These are phyloP conservation scores for Ophiostoma pallidulum DNA, from an alignment of 2,329 filamentous ascomycete genomes.

Conservation along the genomic window DNA sequence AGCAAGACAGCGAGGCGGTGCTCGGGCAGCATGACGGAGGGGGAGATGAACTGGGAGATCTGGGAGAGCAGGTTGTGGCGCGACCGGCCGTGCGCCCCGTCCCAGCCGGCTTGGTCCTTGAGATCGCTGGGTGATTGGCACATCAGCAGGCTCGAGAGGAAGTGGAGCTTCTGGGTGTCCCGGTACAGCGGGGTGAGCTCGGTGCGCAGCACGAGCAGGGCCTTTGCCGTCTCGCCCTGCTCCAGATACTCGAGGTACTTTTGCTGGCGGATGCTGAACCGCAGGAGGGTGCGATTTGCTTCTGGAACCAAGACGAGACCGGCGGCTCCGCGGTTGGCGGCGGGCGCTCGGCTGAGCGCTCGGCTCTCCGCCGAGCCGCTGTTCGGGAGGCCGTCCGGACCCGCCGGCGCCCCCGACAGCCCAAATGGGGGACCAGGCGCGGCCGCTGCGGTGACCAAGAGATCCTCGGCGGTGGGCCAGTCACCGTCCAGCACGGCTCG, in stretches of 20 bases:
- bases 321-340: conserved; percentile 25
- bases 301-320: conserved; percentile 67
- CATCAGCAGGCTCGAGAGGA: conserved; percentile 85
- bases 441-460: conserved; percentile 42
- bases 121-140: conserved; percentile 70
- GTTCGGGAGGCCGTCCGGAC: neutral
- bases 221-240: conserved; percentile 58
- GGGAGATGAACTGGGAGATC: conserved; percentile 85
- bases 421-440: conserved; percentile 12
- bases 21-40: conserved; percentile 93
- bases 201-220: conserved; percentile 72
- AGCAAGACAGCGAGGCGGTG: conserved; percentile 75
- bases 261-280: conserved; percentile 82
- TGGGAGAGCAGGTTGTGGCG: conserved; percentile 67
- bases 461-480: conserved; percentile 76
- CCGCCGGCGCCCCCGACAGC: neutral
- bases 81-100: conserved; percentile 67
- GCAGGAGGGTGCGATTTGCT: conserved; percentile 69
- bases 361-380: neutral
- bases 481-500: conserved; percentile 68
- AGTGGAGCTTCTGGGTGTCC: conserved; percentile 67
- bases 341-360: neutral
- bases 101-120: conserved; percentile 70
- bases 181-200: conserved; percentile 82
- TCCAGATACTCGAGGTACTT: conserved; percentile 92